Evolutionary conservation across 2,329 filamentous ascomycete species (phyloP).

Genomic region (Rasamsonia emersonii): DNA sequence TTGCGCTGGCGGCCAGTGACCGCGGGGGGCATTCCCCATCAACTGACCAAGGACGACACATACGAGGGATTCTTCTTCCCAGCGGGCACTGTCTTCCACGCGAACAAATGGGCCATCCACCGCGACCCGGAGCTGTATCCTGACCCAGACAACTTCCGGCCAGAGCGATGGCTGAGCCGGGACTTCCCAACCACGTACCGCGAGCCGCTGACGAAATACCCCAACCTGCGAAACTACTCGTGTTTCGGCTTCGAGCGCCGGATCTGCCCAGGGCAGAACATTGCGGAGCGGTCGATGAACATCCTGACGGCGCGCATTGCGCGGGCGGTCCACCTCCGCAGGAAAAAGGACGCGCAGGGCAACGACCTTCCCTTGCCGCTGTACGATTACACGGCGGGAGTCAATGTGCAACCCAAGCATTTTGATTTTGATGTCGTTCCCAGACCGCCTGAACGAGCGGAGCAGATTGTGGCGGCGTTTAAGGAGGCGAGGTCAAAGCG

Average conservation of each 20-base stretch:
- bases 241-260: conserved; percentile 22
- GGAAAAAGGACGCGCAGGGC: background rate
- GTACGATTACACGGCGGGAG: conserved; percentile 1
- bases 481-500: conserved; percentile 1
- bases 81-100: conserved; percentile 39
- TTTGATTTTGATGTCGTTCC: conserved; percentile 1
- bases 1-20: conserved; percentile 37
- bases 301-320: conserved; percentile 13
- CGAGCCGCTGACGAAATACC: conserved; percentile 20
- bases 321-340: conserved; percentile 20
- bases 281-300: conserved; percentile 15
- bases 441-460: background rate
- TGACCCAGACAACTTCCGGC: conserved; percentile 18
- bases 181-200: conserved; percentile 20
- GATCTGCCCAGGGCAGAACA: conserved; percentile 20
- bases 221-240: conserved; percentile 17
- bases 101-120: conserved; percentile 35
- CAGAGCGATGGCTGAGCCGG: conserved; percentile 20
- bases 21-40: conserved; percentile 13
- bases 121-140: conserved; percentile 13
- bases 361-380: background rate
- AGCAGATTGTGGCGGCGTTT: background rate
- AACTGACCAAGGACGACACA: conserved; percentile 36
- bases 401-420: conserved; percentile 1
- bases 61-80: conserved; percentile 42